Evolutionary conservation across 2,329 filamentous ascomycete genomes (phyloP), one percentile per base, ranked within the genome.

Genomic region (Fusarium abutilonis): DNA sequence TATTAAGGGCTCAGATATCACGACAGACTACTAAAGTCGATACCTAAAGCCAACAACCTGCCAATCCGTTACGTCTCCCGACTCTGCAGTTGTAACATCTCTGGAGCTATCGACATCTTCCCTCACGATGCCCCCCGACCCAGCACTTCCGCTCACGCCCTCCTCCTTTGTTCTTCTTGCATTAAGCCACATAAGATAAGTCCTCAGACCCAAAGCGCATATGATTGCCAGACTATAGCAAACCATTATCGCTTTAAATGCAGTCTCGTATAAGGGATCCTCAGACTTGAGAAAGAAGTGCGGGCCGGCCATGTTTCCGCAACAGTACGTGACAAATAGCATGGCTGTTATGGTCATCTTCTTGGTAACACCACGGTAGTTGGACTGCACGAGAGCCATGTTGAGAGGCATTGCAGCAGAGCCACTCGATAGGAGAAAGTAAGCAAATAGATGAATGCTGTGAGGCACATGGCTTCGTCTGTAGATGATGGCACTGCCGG

Each of bases 1-100:
- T 26, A 26, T 26, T 8, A 26, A 26, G 8, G 23, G 23, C 6
- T 26, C 23, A 4, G 8, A 26, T 26, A 2, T 26, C 4, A 26
- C 23, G 28, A 9, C 28, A 10, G 28, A 29, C 9, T 13, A 29
- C 28, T 29, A 83, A 23, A 83, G 67, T 26, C 85, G 79, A 72
- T 88, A 88, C 38, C 84, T 79, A 60, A 88, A 88, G 0, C 85
- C 86, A 15, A 79, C 70, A 1, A 79, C 85, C 34, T 86, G 79
- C 81, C 83, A 86, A 66, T 88, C 86, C 2, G 86, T 87, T 3
- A 83, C 72, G 70, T 88, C 84, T 17, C 86, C 83, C 53, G 84
- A 83, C 55, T 83, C 81, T 73, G 73, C 60, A 23, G 71, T 71
- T 4, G 15, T 11, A 75, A 66, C 15, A 66, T 54, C 77, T 77